Base-by-base conservation (phyloP, 257 asterid genomes). In the Handroanthus guayacan region DNA sequence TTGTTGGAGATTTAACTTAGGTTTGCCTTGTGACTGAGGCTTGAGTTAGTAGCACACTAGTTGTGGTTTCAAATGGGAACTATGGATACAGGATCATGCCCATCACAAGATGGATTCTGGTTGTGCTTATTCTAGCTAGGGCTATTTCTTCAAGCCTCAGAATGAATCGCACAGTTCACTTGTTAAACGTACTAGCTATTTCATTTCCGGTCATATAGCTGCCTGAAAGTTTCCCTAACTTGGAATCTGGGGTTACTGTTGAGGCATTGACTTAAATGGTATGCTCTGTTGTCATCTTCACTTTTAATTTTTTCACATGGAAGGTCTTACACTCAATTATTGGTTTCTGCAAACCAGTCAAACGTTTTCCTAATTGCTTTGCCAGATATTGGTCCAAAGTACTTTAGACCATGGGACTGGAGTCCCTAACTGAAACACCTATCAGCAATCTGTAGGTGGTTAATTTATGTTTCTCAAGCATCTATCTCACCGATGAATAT, bases 201-300 rank as follows among this genome's bases (percentile, higher is more conserved):
- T 37, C 64, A 17, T 71, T 12, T 61, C 17, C 3, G 5, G 17
- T 20, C 25, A 31, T 13, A 2, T 9, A 8, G 31, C 54, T 16
- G 52, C 54, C 16, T 5, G 6, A 52, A 70, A 43, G 38, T 47
- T 72, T 56, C 41, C 20, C 3, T 25, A 43, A 47, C 77, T 60
- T 72, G 45, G 56, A 60, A 72, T 72, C 38, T 61, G 62, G 61
- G 10, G n/a, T 38, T 71, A 39, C 7, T n/a, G n/a, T n/a, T n/a
- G n/a, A n/a, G n/a, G n/a, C 75, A 16, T 52, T 50, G 41, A n/a
- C 5, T 14, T 17, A 8, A 14, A 18, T 37, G 37, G 54, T 52
- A 34, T 50, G 38, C 43, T 39, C 8, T 39, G 66, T 37, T 60
- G 31, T 45, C 77, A 43, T 8, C 14, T 66, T 44, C 31, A 41